Evolutionary conservation across 352 stramenopile species (phyloP), one percentile per base, ranked within the genome.

Genomic region (Phytophthora pinifolia): DNA sequence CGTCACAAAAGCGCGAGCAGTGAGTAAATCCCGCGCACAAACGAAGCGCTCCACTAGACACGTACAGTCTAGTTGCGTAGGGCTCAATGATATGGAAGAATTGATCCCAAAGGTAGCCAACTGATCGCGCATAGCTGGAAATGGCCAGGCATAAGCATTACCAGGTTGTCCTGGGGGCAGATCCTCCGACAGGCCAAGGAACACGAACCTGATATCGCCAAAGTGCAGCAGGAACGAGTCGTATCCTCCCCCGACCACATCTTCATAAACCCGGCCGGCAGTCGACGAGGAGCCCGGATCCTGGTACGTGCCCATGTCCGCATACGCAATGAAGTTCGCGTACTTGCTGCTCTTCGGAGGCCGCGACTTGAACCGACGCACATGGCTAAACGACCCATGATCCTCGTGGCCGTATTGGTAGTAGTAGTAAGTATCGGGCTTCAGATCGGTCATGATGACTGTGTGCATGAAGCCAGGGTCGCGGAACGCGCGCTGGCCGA

Each of bases 201-300:
- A 46, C 0, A 27, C 37, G 20, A 48, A 89, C 78, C 80, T 91
- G 55, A 92, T 76, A 56, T 89, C 81, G 1, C 81, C 81, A 36
- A 92, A 87, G 39, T 92, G 81, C 13, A 92, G 58, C 46, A 92
- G 52, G 51, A 92, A 92, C 9, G 65, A 74, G 48, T 92, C 74
- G 36, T 85, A 89, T 48, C 66, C 81, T 47, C 61, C 45, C 2
- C 36, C 48, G 4, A 77, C 53, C n/a, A 89, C 69, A 51, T 92
- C 81, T 15, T 70, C 32, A 33, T 69, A 87, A 10, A 83, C 78
- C 14, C 74, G 70, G 27, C 62, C 62, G 17, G 78, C 76, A n/a
- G 79, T 92, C 2, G 81, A 88, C 22, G 59, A 57, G 6, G 76
- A 79, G 0, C 72, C 67, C 14, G 79, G 78, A 6, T 72, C 66